Evolutionary conservation across 2,329 filamentous ascomycete genomes (phyloP).

Genomic region (Colletotrichum tofieldiae): DNA sequence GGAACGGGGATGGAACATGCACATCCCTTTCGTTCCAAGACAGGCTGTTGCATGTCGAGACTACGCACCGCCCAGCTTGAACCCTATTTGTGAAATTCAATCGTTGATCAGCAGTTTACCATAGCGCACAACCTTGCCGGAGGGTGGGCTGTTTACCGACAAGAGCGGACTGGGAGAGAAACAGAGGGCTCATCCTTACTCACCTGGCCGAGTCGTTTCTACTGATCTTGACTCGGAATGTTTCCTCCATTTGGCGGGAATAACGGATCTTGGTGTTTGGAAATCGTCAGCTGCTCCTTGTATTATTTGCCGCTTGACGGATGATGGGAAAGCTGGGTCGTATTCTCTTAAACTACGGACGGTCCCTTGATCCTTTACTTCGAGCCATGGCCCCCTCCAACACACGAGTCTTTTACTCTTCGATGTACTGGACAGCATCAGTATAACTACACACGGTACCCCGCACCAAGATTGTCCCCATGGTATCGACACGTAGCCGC

Average conservation of each 20-base stretch:
- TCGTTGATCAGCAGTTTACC: slow-evolving; percentile 25
- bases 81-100: slow-evolving; percentile 7
- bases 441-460: slow-evolving; percentile 22
- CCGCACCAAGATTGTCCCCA: neutral
- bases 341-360: neutral
- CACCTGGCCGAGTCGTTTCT: slow-evolving; percentile 27
- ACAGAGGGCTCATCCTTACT: slow-evolving; percentile 5
- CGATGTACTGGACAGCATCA: neutral
- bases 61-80: slow-evolving; percentile 7
- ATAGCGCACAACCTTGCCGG: slow-evolving; percentile 14
- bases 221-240: slow-evolving; percentile 25
- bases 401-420: neutral
- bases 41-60: neutral
- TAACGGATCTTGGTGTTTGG: slow-evolving; percentile 14
- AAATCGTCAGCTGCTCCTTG: slow-evolving; percentile 1
- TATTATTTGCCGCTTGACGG: neutral
- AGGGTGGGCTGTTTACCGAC: slow-evolving; percentile 14
- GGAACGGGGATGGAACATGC: slow-evolving; percentile 49
- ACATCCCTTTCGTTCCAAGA: neutral
- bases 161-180: neutral
- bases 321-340: neutral
- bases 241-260: slow-evolving; percentile 7
- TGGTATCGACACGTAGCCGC: slow-evolving; percentile 23
- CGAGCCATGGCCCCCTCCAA: neutral
- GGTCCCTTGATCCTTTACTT: neutral